Base-by-base conservation (phyloP, 768 basidiomycete species). In the Leccinum obscurum region DNA sequence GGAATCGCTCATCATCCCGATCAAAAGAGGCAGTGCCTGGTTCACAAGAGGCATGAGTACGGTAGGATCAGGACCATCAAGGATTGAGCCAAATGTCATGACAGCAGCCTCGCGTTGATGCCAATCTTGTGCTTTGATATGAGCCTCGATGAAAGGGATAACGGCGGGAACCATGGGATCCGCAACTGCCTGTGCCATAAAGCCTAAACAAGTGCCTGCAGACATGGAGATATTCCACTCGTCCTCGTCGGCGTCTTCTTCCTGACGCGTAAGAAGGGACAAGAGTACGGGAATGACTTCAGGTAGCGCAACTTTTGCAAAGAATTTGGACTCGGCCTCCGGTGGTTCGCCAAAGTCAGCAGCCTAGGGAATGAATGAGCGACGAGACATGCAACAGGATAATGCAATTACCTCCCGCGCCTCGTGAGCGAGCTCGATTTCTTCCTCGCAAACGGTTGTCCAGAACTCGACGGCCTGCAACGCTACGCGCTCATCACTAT, bases 201-300 rank as follows among this genome's bases (percentile, higher is more conserved):
- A 87, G 22, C 86, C 80, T 55, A 99, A 81, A 74, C 95, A 97
- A 2, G 93, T 95, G 22, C 90, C 93, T 10, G 93, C 95, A 20
- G 96, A 93, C 96, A 98, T 98, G 15, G 94, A 89, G 46, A 96
- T 86, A 69, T 96, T 96, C 97, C 97, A 99, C 72, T 99, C 97
- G 66, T 98, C 97, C 64, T 98, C 96, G 49, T 96, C 95, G 1
- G 93, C 94, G 66, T 98, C 94, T 71, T 98, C 97, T 67, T 95
- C 93, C 74, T 99, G 97, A 64, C 86, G 89, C 2, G 90, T 93
- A 60, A 98, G 84, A 22, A 98, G 85, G 44, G 86, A 81, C 24
- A 99, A 81, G 9, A 99, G 83, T 8, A 98, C 95, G 8, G 97
- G 96, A 0, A 95, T 82, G 63, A 98, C 95, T 76, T 98, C 97